Conservation (phyloP, 345 rosid genomes). For the Murraya koenigii region DNA sequence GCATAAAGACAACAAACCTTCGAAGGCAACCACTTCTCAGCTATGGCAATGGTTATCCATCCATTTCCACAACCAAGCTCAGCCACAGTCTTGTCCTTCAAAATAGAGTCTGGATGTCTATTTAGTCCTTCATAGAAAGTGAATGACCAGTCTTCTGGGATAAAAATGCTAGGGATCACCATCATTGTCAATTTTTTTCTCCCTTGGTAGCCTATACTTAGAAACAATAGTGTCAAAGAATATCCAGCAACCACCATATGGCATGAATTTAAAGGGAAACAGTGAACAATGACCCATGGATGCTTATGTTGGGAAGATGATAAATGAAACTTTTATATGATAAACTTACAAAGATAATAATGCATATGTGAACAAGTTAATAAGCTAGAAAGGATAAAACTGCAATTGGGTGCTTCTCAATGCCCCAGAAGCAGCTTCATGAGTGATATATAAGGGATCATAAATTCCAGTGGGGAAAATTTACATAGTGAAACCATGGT, state of each 20-base stretch:
- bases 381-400: too few relatives aligned
- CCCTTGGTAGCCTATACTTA: constrained; percentile 52
- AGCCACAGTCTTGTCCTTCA: constrained; percentile 82
- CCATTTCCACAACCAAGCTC: constrained; percentile 99
- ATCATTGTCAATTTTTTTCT: constrained; percentile 86
- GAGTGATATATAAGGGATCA: background rate
- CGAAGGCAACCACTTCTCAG: background rate
- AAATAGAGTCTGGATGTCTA: constrained; percentile 89
- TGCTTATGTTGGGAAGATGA: too few relatives aligned
- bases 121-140: constrained; percentile 96
- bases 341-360: background rate
- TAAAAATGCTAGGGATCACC: constrained; percentile 95
- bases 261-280: background rate
- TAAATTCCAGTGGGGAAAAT: background rate
- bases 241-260: background rate
- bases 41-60: constrained; percentile 47
- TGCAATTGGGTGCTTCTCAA: too few relatives aligned
- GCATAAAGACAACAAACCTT: background rate
- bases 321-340: too few relatives aligned
- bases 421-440: too few relatives aligned
- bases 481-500: background rate
- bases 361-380: background rate
- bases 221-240: constrained; percentile 14
- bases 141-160: constrained; percentile 96
- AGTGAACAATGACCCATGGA: too few relatives aligned